Conservation (phyloP, 2,329 filamentous ascomycete genomes). For the Fusarium sp. region DNA sequence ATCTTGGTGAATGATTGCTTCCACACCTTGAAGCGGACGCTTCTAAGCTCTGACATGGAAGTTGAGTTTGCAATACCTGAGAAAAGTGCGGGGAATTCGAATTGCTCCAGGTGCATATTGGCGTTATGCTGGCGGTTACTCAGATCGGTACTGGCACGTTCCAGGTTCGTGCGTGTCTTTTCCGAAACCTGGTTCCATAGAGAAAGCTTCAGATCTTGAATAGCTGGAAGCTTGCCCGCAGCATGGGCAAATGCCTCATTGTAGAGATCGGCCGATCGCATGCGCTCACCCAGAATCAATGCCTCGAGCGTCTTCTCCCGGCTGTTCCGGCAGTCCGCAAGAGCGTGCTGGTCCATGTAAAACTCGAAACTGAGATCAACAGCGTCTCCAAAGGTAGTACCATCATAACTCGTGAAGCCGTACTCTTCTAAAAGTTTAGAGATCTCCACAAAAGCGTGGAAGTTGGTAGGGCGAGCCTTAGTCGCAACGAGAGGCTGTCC, state of each 20-base stretch:
- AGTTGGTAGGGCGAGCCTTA: slow-evolving; percentile 62
- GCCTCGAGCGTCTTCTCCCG: slow-evolving; percentile 91
- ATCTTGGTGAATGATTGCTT: slow-evolving; percentile 78
- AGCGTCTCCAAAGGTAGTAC: slow-evolving; percentile 68
- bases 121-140: slow-evolving; percentile 77
- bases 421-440: slow-evolving; percentile 66
- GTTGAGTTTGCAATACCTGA: slow-evolving; percentile 88
- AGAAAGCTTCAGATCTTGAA: slow-evolving; percentile 73
- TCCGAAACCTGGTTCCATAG: slow-evolving; percentile 77
- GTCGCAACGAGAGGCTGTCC: slow-evolving; percentile 73
- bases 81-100: slow-evolving; percentile 92
- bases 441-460: slow-evolving; percentile 66
- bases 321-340: slow-evolving; percentile 84
- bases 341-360: slow-evolving; percentile 80
- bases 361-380: slow-evolving; percentile 75
- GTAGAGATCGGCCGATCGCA: slow-evolving; percentile 85
- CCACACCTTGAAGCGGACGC: slow-evolving; percentile 88
- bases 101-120: slow-evolving; percentile 81
- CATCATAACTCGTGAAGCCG: slow-evolving; percentile 67
- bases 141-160: slow-evolving; percentile 84
- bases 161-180: slow-evolving; percentile 81
- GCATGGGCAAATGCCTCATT: slow-evolving; percentile 93
- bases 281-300: slow-evolving; percentile 87
- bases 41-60: slow-evolving; percentile 78
- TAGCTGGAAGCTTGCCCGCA: slow-evolving; percentile 84